phyloP scores from a whole-genome alignment of 768 basidiomycete species.

The Coprinopsis sp. region DNA sequence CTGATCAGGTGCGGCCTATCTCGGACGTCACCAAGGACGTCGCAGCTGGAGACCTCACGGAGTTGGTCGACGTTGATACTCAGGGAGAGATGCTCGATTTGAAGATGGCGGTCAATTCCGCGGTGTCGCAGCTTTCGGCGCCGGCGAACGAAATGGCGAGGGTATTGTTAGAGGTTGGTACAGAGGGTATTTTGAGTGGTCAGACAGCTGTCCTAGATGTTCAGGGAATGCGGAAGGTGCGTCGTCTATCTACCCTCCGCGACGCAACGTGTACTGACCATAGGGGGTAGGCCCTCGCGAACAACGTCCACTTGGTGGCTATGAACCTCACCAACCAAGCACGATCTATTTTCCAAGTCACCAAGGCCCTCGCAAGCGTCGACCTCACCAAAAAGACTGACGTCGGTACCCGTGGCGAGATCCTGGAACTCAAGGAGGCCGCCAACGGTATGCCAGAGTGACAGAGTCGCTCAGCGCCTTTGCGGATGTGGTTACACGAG shows the following conservation, averaged over 20 bases:
- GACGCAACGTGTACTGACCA: neutral
- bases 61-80: constrained; percentile 87
- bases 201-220: constrained; percentile 91
- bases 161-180: constrained; percentile 89
- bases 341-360: constrained; percentile 81
- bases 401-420: constrained; percentile 90
- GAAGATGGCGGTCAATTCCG: constrained; percentile 84
- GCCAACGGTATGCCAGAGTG: constrained; percentile 96
- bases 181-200: constrained; percentile 89
- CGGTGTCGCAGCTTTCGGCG: constrained; percentile 75
- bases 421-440: constrained; percentile 83
- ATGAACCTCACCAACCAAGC: constrained; percentile 91
- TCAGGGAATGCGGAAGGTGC: constrained; percentile 90
- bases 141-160: constrained; percentile 83
- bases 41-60: constrained; percentile 77
- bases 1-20: constrained; percentile 86
- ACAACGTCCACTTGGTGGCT: constrained; percentile 87
- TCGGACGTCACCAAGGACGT: constrained; percentile 89
- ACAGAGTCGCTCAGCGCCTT: constrained; percentile 82
- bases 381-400: constrained; percentile 92
- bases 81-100: constrained; percentile 92
- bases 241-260: neutral
- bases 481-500: constrained; percentile 75
- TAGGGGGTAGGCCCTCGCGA: constrained; percentile 47
- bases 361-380: constrained; percentile 90